Conservation (phyloP, 768 basidiomycete genomes). For the Clitopilus passeckerianus region DNA sequence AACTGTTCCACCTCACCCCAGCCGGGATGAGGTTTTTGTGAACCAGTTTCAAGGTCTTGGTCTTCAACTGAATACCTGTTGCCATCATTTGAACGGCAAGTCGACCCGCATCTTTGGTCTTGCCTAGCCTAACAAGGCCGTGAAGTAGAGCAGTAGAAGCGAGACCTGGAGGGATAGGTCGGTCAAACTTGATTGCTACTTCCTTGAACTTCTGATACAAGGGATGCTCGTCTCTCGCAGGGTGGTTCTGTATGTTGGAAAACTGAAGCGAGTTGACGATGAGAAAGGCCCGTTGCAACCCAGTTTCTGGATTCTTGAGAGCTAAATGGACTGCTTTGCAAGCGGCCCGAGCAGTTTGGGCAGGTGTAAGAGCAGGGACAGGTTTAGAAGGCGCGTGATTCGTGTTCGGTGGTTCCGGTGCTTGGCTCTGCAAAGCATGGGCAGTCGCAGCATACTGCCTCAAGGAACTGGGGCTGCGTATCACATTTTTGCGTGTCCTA, state of each 20-base stretch:
- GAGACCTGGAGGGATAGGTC: conserved; percentile 51
- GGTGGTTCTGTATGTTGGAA: conserved; percentile 23
- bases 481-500: background rate
- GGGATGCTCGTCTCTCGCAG: conserved; percentile 10
- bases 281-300: conserved; percentile 45
- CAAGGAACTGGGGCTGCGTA: background rate
- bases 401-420: background rate
- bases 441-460: conserved; percentile 2
- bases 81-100: conserved; percentile 50
- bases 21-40: conserved; percentile 9
- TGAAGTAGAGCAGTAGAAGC: conserved; percentile 64
- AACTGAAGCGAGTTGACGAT: conserved; percentile 55
- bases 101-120: conserved; percentile 39
- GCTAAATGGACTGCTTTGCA: conserved; percentile 44
- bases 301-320: conserved; percentile 26
- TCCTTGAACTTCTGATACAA: conserved; percentile 25
- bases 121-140: conserved; percentile 49
- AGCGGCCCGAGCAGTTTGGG: conserved; percentile 19
- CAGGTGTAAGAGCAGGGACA: conserved; percentile 5
- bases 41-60: conserved; percentile 43
- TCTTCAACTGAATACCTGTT: conserved; percentile 44
- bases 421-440: background rate
- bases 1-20: conserved; percentile 1
- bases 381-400: background rate
- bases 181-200: conserved; percentile 40